A percentile compares a stretch with the other conserved stretches of the same genome.
These are phyloP conservation scores for Hyaloscypha bicolor DNA, from an alignment of 495 filamentous ascomycete species.

Conservation along the genomic window DNA sequence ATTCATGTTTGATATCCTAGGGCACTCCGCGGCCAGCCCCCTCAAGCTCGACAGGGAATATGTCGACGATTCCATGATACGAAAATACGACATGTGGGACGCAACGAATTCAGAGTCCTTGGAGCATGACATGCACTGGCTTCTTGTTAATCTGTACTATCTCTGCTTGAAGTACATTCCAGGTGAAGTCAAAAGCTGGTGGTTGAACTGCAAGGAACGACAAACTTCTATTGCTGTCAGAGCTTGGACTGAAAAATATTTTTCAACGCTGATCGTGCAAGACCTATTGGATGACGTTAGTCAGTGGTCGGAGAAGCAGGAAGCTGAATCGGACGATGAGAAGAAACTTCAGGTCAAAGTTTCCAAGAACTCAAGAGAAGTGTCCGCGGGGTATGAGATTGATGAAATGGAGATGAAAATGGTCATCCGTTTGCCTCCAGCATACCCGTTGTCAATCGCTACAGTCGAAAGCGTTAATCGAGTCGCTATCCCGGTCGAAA, in stretches of 20 bases:
- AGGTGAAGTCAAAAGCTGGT: conserved; percentile 84
- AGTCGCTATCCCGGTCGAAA: conserved; percentile 83
- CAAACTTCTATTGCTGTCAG: conserved; percentile 75
- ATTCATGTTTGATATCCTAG: conserved; percentile 81
- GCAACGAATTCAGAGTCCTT: conserved; percentile 56
- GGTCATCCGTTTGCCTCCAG: conserved; percentile 71
- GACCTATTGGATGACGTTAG: conserved; percentile 70
- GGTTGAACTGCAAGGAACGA: conserved; percentile 73
- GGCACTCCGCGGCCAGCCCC: conserved; percentile 66
- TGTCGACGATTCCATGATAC: conserved; percentile 63
- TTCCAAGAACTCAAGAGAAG: conserved; percentile 66
- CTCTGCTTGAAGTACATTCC: conserved; percentile 74
- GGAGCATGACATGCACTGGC: conserved; percentile 75
- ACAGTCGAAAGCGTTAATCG: conserved; percentile 76
- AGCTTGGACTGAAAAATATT: conserved; percentile 79
- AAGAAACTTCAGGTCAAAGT: conserved; percentile 74
- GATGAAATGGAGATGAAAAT: conserved; percentile 86
- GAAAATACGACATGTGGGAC: conserved; percentile 57
- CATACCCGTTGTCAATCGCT: conserved; percentile 79
- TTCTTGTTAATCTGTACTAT: conserved; percentile 86
- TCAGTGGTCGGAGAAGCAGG: conserved; percentile 67
- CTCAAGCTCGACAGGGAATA: conserved; percentile 53
- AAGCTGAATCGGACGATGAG: conserved; percentile 59
- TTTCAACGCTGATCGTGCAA: conserved; percentile 78
- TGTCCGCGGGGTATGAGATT: conserved; percentile 79